Conservation (phyloP, 345 rosid genomes). For the Mangifera indica region DNA sequence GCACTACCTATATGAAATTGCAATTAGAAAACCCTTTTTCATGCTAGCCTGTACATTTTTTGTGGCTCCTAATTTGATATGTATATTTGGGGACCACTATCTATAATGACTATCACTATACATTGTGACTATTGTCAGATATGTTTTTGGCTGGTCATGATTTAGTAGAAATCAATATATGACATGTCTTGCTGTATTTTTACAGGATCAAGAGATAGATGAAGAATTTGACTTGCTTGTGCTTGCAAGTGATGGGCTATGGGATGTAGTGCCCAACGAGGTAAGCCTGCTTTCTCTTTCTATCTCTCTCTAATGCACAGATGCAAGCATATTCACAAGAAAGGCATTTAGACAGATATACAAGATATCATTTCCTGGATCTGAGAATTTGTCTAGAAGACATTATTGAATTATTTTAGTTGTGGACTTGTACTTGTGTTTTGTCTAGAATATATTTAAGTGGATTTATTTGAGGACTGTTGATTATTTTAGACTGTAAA, state of each 20-base stretch:
- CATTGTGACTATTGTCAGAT: too few relatives aligned
- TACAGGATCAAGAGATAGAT: slow-evolving; percentile 76
- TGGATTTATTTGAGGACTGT: background rate
- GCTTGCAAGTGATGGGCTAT: slow-evolving; percentile 94
- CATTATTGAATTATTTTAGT: background rate
- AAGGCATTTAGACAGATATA: background rate
- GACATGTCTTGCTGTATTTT: slow-evolving; percentile 4
- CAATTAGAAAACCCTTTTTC: background rate
- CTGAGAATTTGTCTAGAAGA: background rate
- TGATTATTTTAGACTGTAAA: background rate
- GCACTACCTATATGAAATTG: background rate
- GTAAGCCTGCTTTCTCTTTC: slow-evolving; percentile 31
- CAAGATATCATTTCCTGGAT: background rate
- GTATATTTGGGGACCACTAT: background rate
- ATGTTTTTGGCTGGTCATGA: background rate
- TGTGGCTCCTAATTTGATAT: background rate
- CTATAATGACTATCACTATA: too few relatives aligned
- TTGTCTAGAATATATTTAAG: background rate
- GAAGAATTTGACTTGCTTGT: slow-evolving; percentile 80
- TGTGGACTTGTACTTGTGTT: background rate
- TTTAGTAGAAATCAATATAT: background rate
- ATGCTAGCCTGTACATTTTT: background rate
- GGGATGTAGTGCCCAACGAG: slow-evolving; percentile 97
- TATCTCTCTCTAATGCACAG: background rate
- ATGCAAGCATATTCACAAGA: background rate